These are phyloP conservation scores for Cryptosporidium viatorum DNA, from an alignment of 169 alveolate genomes.

Conservation along the genomic window DNA sequence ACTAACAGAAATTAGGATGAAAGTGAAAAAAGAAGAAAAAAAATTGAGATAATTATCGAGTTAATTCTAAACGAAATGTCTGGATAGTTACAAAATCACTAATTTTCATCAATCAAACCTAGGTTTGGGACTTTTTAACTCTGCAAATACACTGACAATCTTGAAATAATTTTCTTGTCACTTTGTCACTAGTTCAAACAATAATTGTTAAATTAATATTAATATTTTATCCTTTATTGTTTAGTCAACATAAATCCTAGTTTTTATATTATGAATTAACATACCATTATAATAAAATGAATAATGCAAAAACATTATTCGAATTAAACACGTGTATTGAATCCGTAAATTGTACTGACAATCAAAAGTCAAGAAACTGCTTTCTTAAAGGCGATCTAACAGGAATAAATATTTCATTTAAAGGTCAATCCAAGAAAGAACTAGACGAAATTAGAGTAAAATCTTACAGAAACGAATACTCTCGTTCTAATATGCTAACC, in stretches of 20 bases:
- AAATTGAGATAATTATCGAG: conserved; percentile 17
- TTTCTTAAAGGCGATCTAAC: not conserved
- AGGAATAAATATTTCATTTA: not conserved
- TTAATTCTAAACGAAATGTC: not conserved
- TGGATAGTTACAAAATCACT: not conserved
- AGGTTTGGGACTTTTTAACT: conserved; percentile 36
- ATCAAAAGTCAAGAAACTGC: not conserved
- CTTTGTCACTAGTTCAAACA: conserved; percentile 20
- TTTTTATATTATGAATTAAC: conserved; percentile 2
- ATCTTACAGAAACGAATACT: not conserved
- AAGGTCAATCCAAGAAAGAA: not conserved
- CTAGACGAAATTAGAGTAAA: not conserved
- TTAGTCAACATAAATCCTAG: conserved; percentile 16
- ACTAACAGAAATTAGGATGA: conserved; percentile 24
- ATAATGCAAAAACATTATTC: not conserved
- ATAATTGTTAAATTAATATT: not conserved
- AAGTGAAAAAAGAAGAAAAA: conserved; percentile 47
- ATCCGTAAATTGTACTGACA: not conserved
- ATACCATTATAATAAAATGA: not conserved
- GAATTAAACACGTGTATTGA: not conserved
- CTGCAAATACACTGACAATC: not conserved
- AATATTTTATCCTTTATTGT: conserved; percentile 1
- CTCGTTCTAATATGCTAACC: not conserved
- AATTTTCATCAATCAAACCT: not conserved
- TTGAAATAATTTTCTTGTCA: conserved; percentile 14